Conservation (phyloP, 2,329 filamentous ascomycete species). For the Ophiocordyceps robertsii region DNA sequence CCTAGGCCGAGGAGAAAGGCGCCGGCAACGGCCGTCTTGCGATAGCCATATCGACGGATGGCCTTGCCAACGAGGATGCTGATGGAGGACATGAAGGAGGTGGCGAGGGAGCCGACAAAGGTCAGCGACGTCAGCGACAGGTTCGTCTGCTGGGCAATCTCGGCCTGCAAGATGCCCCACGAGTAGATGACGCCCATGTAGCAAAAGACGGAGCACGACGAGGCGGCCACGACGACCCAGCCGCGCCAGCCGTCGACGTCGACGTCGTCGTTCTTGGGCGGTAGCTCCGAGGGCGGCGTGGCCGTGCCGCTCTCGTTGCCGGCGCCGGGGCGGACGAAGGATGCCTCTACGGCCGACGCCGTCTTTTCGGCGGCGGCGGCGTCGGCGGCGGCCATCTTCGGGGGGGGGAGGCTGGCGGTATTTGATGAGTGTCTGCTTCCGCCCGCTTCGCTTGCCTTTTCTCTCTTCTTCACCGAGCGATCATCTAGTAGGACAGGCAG, state of each 20-base stretch:
- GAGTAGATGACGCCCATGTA: constrained; percentile 16
- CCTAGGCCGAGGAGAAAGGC: constrained; percentile 12
- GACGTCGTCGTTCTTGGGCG: neutral
- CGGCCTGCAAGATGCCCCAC: constrained; percentile 13
- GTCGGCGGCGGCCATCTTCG: too few species aligned
- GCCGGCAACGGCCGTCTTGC: constrained; percentile 8
- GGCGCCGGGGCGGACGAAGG: neutral
- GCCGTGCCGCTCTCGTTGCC: neutral
- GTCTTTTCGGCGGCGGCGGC: too few species aligned
- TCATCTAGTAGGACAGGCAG: too few species aligned
- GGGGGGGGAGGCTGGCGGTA: too few species aligned
- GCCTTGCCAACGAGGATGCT: constrained; percentile 11
- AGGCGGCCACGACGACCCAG: constrained; percentile 13
- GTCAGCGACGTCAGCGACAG: constrained; percentile 12
- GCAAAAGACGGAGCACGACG: constrained; percentile 11
- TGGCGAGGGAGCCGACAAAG: constrained; percentile 14
- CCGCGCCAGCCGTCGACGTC: constrained; percentile 7
- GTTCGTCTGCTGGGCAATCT: constrained; percentile 8
- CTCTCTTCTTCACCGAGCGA: too few species aligned
- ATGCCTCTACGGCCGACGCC: too few species aligned
- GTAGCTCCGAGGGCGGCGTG: neutral
- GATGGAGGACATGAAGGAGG: constrained; percentile 14
- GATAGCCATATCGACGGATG: constrained; percentile 10
- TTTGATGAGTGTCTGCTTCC: too few species aligned
- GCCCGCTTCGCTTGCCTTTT: too few species aligned